phyloP scores from a whole-genome alignment of 2,329 filamentous ascomycete species.

The Simplicillium aogashimaense region DNA sequence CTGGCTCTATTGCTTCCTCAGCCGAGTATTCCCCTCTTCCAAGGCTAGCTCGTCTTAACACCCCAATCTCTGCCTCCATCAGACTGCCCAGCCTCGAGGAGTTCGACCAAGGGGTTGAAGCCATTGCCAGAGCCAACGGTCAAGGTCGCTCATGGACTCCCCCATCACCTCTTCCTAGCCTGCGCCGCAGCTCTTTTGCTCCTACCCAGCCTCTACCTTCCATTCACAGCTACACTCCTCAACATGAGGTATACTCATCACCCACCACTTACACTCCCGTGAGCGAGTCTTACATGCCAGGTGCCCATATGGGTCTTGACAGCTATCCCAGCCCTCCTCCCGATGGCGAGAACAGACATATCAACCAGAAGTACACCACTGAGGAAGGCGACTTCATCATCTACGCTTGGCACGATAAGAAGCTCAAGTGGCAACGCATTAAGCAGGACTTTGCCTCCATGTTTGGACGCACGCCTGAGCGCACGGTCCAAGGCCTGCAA shows the following conservation, averaged over 20 bases:
- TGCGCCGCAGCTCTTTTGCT: conserved; percentile 11
- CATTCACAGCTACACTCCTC: conserved; percentile 10
- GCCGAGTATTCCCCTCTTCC: conserved; percentile 16
- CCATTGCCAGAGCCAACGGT: conserved; percentile 20
- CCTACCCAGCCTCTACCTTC: conserved; percentile 14
- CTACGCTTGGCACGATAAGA: conserved; percentile 32
- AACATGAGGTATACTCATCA: too few species aligned
- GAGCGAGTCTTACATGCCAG: conserved; percentile 14
- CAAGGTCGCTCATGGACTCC: conserved; percentile 15
- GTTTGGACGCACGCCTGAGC: conserved; percentile 25
- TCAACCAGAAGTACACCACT: conserved; percentile 32
- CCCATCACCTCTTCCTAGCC: conserved; percentile 16
- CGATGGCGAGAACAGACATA: conserved; percentile 25
- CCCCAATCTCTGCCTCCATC: conserved; percentile 10
- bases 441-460: conserved; percentile 27
- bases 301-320: conserved; percentile 11
- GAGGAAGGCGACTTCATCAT: conserved; percentile 34
- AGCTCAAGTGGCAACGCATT: conserved; percentile 30
- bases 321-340: conserved; percentile 24
- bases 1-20: conserved; percentile 9
- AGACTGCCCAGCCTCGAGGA: conserved; percentile 25
- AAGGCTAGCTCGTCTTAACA: conserved; percentile 9
- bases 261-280: conserved; percentile 1
- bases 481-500: conserved; percentile 29
- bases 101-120: conserved; percentile 27